Conservation (phyloP, 2,329 filamentous ascomycete genomes). For the Xylogone sp. region DNA sequence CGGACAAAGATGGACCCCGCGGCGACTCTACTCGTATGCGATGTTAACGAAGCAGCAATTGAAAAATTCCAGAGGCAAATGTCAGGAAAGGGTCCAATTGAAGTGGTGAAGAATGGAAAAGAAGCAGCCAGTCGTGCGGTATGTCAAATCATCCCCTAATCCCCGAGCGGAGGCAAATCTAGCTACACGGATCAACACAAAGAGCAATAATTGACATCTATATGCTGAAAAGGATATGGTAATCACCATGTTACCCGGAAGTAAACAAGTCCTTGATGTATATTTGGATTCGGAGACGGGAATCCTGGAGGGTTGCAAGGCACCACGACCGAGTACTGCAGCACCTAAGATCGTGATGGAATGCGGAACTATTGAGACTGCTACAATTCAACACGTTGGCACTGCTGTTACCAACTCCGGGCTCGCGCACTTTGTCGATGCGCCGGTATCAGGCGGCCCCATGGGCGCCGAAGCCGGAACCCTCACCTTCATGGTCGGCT, state of each 20-base stretch:
- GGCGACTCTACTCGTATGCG: conserved; percentile 58
- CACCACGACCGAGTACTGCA: conserved; percentile 15
- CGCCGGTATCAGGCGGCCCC: conserved; percentile 32
- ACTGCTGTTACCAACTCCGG: conserved; percentile 5
- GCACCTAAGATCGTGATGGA: conserved; percentile 59
- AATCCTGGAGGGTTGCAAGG: conserved; percentile 42
- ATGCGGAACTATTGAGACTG: conserved; percentile 68
- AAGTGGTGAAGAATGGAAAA: conserved; percentile 50
- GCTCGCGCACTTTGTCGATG: conserved; percentile 35
- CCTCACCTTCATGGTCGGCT: conserved; percentile 35
- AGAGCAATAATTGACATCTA: no score
- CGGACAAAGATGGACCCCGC: conserved; percentile 55
- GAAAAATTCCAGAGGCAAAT: conserved; percentile 46
- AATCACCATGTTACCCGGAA: conserved; percentile 65
- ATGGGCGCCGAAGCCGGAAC: conserved; percentile 30
- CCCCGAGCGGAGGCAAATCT: background rate
- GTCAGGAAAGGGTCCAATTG: conserved; percentile 45
- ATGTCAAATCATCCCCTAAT: background rate
- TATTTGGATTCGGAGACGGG: conserved; percentile 43
- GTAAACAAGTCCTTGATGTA: conserved; percentile 63
- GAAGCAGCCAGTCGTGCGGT: conserved; percentile 50
- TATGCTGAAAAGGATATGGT: conserved; percentile 51
- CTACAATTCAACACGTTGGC: conserved; percentile 40
- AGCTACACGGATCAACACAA: no score
- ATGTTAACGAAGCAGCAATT: conserved; percentile 54